phyloP scores from a whole-genome alignment of 2,329 filamentous ascomycete genomes.

The Paecilomyces formosus region DNA sequence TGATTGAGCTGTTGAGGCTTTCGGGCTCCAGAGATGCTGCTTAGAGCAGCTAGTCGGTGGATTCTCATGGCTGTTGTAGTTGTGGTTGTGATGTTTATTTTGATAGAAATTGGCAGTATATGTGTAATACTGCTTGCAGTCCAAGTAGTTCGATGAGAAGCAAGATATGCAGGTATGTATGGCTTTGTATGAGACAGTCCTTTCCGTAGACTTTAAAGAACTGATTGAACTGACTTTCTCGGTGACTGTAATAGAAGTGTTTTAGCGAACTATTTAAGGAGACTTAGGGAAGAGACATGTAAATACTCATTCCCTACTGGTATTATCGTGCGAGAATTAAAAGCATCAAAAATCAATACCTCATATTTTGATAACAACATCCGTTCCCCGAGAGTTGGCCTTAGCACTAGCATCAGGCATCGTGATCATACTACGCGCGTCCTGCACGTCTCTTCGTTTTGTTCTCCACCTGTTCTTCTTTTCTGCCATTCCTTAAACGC shows the following conservation, averaged over 20 bases:
- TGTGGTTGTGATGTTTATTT: background rate
- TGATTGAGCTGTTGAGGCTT: too few species aligned
- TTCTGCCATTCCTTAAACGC: background rate
- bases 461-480: background rate
- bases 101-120: background rate
- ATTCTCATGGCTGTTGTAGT: background rate
- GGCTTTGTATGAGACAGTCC: background rate
- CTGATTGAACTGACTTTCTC: too few species aligned
- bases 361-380: background rate
- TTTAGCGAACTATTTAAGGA: background rate
- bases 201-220: background rate
- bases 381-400: background rate
- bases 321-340: background rate
- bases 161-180: background rate
- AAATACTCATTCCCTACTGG: background rate
- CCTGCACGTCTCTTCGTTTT: background rate
- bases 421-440: background rate
- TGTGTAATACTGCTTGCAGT: background rate
- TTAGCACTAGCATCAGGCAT: background rate
- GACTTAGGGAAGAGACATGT: background rate
- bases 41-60: background rate
- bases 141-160: background rate
- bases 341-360: background rate
- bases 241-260: background rate
- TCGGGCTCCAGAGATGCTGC: background rate